Percentiles rank a stretch among this genome's conserved stretches.
These are phyloP conservation scores for Microstegium vimineum DNA, from an alignment of 176 grass and related monocot genomes.

Conservation along the genomic window DNA sequence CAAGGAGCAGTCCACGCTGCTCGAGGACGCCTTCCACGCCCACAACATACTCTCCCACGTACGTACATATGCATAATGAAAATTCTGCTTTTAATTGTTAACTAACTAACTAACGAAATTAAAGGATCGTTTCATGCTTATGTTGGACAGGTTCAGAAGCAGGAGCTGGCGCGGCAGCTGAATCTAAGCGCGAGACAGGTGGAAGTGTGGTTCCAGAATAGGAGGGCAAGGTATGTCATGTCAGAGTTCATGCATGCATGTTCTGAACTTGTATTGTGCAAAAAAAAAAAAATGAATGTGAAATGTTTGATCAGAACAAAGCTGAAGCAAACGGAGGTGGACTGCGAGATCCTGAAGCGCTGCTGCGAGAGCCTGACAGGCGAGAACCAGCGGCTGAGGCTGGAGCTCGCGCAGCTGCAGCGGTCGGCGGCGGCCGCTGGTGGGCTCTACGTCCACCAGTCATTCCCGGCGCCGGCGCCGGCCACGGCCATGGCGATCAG, in stretches of 20 bases:
- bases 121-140: not conserved
- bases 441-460: slow-evolving; percentile 31
- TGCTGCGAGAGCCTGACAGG: slow-evolving; percentile 56
- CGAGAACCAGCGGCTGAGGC: slow-evolving; percentile 68
- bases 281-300: too few relatives aligned
- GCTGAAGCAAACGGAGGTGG: slow-evolving; percentile 72
- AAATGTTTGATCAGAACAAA: slow-evolving; percentile 54
- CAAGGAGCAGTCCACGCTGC: slow-evolving; percentile 50
- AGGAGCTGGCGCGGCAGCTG: slow-evolving; percentile 52
- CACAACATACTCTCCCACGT: slow-evolving; percentile 56
- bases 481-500: not conserved
- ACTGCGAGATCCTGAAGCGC: slow-evolving; percentile 53
- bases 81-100: too few relatives aligned
- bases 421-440: not conserved
- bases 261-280: not conserved
- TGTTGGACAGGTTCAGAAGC: slow-evolving; percentile 51
- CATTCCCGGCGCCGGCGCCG: not conserved
- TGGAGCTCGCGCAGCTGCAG: slow-evolving; percentile 48
- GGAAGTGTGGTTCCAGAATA: slow-evolving; percentile 92
- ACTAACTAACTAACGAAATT: too few relatives aligned
- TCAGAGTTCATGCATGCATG: not conserved
- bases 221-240: slow-evolving; percentile 69
- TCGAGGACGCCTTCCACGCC: slow-evolving; percentile 56
- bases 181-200: slow-evolving; percentile 70
- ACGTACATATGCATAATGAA: not conserved